Percentiles rank a stretch among this genome's conserved stretches.
These are phyloP conservation scores for Pisolithus orientalis DNA, from an alignment of 768 basidiomycete genomes.

Conservation along the genomic window DNA sequence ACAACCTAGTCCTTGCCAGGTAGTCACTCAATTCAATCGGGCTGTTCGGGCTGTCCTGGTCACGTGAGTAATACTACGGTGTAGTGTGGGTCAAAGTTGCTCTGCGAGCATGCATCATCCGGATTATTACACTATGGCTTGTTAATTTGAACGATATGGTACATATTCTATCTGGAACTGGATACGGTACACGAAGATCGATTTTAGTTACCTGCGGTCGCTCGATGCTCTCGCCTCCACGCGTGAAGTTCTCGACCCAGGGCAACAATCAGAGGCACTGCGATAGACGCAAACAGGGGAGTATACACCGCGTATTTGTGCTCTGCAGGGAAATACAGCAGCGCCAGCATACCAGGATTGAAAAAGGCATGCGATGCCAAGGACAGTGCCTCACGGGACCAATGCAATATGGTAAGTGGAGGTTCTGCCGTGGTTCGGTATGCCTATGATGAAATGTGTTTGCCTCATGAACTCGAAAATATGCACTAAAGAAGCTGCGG, in stretches of 20 bases:
- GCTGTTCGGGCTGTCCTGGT: too few relatives aligned
- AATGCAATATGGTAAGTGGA: constrained; percentile 37
- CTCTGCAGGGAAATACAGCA: constrained; percentile 96
- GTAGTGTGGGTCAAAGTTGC: too few relatives aligned
- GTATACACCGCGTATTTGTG: constrained; percentile 97
- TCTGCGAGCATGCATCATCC: too few relatives aligned
- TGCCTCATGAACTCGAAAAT: constrained; percentile 6
- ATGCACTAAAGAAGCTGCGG: constrained; percentile 12
- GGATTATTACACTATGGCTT: too few relatives aligned
- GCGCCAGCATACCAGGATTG: constrained; percentile 91
- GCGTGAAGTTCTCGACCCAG: constrained; percentile 64
- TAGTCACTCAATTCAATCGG: too few relatives aligned
- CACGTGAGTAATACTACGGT: too few relatives aligned
- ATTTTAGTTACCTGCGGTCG: constrained; percentile 10
- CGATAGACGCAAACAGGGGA: constrained; percentile 86
- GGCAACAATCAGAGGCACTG: constrained; percentile 76
- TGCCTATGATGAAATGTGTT: constrained; percentile 13
- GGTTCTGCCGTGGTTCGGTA: constrained; percentile 13
- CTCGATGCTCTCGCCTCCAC: constrained; percentile 38
- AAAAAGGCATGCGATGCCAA: constrained; percentile 88
- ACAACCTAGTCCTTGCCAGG: too few relatives aligned
- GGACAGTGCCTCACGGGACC: constrained; percentile 57
- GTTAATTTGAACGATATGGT: too few relatives aligned
- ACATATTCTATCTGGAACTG: constrained; percentile 4
- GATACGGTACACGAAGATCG: not conserved